Evolutionary conservation across 495 filamentous ascomycete genomes (phyloP), one percentile per base, ranked within the genome.

Genomic region (Aspergillus mulundensis): DNA sequence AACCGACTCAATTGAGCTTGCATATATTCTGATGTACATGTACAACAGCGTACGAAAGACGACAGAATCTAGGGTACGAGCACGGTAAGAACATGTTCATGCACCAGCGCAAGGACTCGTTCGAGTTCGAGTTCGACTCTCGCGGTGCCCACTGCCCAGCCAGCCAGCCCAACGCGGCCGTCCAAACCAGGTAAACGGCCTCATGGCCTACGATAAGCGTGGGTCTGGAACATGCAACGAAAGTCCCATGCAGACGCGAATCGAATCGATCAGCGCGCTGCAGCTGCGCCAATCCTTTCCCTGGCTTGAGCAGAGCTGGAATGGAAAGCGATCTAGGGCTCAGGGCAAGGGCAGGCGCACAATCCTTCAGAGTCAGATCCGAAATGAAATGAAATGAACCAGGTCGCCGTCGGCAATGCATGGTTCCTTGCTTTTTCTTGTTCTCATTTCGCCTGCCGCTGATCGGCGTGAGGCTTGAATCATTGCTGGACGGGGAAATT

Each of bases 301-400:
- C 7, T 4, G 5, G 8, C 32, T 11, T 15, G 12, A 36, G 8
- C 32, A 7, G 32, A n/a, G 32, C 5, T 28, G 25, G 25, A 28
- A 8, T 28, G 25, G 25, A 28, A 28, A 36, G 32, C 32, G 32
- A 36, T 7, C 32, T 64, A 64, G 62, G 62, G 62, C 62, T 61
- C 58, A 64, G 62, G 59, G 62, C 41, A 64, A 64, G 58, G 59
- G 62, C 50, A 47, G 46, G 34, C 61, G 41, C 57, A 63, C 61
- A 63, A 53, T 53, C 16, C 7, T 16, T 25, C 14, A 18, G 18
- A 18, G 18, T 20, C 15, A 25, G 21, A n/a, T 36, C 4, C 8
- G 21, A 44, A 44, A 18, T 21, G 30, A 20, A 23, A 38, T 28
- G 25, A 28, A 28, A n/a, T n/a, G n/a, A n/a, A 28, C 25, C 25